phyloP scores from a whole-genome alignment of 345 rosid species.

The Arabidopsis thaliana region TAIR10.1 NC_003074.8:22325501-22326000 shows the following conservation, averaged over 20 bases:
- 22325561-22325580: conserved; percentile 7
- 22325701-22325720: background rate
- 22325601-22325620: conserved; percentile 31
- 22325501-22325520: background rate
- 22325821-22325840: too few relatives aligned
- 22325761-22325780: background rate
- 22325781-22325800: background rate
- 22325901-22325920: background rate
- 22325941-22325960: background rate
- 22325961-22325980: background rate
- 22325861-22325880: background rate
- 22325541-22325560: conserved; percentile 20
- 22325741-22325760: too few relatives aligned
- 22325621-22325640: conserved; percentile 33
- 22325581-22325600: conserved; percentile 9
- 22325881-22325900: background rate
- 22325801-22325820: background rate
- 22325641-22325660: conserved; percentile 33
- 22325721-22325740: background rate
- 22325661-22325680: conserved; percentile 22
- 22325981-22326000: background rate
- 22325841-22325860: background rate
- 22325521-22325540: conserved; percentile 27
- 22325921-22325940: background rate
- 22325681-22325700: conserved; percentile 42